Evolutionary conservation across 805 yeast species (phyloP).

Genomic region (fission yeast (Schizosaccharomyces pombe)): DNA sequence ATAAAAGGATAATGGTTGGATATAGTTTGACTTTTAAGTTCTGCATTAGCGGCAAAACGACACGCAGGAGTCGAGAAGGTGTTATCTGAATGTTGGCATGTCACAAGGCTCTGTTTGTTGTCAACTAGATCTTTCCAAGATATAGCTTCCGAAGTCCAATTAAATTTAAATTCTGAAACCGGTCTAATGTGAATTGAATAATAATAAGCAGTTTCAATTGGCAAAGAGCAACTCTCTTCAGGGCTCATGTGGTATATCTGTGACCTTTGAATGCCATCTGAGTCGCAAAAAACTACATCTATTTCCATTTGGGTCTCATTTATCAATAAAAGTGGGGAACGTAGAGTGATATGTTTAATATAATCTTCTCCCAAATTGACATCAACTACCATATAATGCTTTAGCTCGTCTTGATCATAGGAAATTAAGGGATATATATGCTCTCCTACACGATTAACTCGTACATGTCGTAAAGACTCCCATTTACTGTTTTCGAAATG

Average conservation of each 20-base stretch:
- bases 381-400: slow-evolving; percentile 31
- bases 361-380: slow-evolving; percentile 47
- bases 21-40: slow-evolving; percentile 38
- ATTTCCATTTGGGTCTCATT: slow-evolving; percentile 46
- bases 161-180: slow-evolving; percentile 26
- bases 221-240: slow-evolving; percentile 39
- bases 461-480: neutral
- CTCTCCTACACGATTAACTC: neutral
- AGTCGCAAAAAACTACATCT: slow-evolving; percentile 18
- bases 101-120: slow-evolving; percentile 8
- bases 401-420: neutral
- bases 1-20: slow-evolving; percentile 64
- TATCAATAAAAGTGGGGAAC: slow-evolving; percentile 48
- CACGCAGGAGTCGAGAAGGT: slow-evolving; percentile 29
- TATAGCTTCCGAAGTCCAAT: slow-evolving; percentile 43
- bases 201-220: slow-evolving; percentile 43
- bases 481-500: slow-evolving; percentile 12
- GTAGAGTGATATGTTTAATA: slow-evolving; percentile 51
- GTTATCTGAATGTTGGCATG: slow-evolving; percentile 15
- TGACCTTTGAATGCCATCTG: neutral
- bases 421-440: neutral
- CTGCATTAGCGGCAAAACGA: slow-evolving; percentile 46
- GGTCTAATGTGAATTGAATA: slow-evolving; percentile 43
- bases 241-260: slow-evolving; percentile 17
- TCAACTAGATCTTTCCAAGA: slow-evolving; percentile 38